These are phyloP conservation scores for Penicillium fimorum DNA, from an alignment of 495 filamentous ascomycete genomes.

Conservation along the genomic window DNA sequence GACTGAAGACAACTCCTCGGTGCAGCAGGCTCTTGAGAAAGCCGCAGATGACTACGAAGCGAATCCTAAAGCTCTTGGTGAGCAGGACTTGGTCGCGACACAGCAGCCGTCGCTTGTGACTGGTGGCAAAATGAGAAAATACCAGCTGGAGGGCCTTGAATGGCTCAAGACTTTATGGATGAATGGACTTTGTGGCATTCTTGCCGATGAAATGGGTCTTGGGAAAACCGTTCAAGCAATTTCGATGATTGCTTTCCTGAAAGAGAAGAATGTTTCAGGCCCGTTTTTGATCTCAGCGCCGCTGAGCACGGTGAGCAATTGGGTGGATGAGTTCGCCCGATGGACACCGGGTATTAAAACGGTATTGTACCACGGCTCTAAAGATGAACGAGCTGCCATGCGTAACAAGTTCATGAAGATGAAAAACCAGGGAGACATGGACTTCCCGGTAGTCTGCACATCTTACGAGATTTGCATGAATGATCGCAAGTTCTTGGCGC, in stretches of 20 bases:
- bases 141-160: conserved; percentile 90
- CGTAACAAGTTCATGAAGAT: conserved; percentile 59
- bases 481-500: conserved; percentile 73
- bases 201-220: conserved; percentile 97
- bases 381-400: conserved; percentile 68
- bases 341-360: conserved; percentile 88
- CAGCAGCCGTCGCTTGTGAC: conserved; percentile 80
- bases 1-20: conserved; percentile 48
- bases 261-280: conserved; percentile 81
- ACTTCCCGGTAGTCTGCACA: conserved; percentile 90
- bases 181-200: conserved; percentile 91
- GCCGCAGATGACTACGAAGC: conserved; percentile 54
- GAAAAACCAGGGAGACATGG: conserved; percentile 57
- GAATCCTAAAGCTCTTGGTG: conserved; percentile 64
- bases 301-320: conserved; percentile 88
- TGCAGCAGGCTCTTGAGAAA: conserved; percentile 55
- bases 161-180: conserved; percentile 87
- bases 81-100: conserved; percentile 75
- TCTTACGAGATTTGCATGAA: conserved; percentile 95
- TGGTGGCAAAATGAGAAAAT: conserved; percentile 88
- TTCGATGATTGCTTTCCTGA: conserved; percentile 80
- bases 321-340: conserved; percentile 90
- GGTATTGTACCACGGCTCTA: conserved; percentile 84
- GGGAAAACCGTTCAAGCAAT: conserved; percentile 97
- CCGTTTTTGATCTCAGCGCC: conserved; percentile 90